A percentile compares a stretch with the other conserved stretches of the same genome.
Evolutionary conservation across 2,329 filamentous ascomycete species (phyloP).

Genomic region (Conoideocrella luteorostrata): DNA sequence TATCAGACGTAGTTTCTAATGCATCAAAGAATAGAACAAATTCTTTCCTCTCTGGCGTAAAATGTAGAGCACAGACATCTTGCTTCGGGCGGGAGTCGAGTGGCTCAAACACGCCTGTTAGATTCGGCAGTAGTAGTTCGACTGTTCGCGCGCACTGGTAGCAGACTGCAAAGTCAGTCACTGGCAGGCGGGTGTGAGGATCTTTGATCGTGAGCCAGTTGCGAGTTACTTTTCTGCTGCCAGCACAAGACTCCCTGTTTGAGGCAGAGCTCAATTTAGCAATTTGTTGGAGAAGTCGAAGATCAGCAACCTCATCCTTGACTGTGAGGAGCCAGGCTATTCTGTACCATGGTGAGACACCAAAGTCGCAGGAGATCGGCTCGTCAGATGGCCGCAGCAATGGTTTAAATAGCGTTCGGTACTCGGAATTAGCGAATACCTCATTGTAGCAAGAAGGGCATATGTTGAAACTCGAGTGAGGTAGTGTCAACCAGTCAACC

Average conservation of each 20-base stretch:
- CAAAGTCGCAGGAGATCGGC: constrained; percentile 70
- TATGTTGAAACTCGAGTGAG: constrained; percentile 66
- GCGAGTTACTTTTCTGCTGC: constrained; percentile 46
- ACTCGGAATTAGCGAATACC: constrained; percentile 63
- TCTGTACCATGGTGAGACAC: constrained; percentile 69
- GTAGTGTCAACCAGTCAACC: constrained; percentile 76
- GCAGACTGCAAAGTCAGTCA: constrained; percentile 71
- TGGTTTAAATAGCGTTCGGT: constrained; percentile 55
- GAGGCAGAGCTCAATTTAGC: constrained; percentile 49
- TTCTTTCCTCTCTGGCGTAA: constrained; percentile 41
- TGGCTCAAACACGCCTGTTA: constrained; percentile 60
- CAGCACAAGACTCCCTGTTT: constrained; percentile 51
- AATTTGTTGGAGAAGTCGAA: constrained; percentile 64
- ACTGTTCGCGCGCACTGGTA: constrained; percentile 65
- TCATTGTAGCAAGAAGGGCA: constrained; percentile 73
- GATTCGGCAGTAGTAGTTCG: constrained; percentile 65
- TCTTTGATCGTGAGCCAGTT: constrained; percentile 74
- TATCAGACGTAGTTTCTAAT: constrained; percentile 51
- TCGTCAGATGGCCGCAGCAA: constrained; percentile 52
- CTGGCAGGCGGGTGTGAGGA: constrained; percentile 53
- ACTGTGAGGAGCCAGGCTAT: constrained; percentile 77
- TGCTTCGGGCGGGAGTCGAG: constrained; percentile 39
- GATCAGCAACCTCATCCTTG: constrained; percentile 59
- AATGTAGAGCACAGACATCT: constrained; percentile 64
- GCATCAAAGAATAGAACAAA: constrained; percentile 56